phyloP scores from a whole-genome alignment of 1,284 basidiomycete species.

The Naganishia sp. region DNA sequence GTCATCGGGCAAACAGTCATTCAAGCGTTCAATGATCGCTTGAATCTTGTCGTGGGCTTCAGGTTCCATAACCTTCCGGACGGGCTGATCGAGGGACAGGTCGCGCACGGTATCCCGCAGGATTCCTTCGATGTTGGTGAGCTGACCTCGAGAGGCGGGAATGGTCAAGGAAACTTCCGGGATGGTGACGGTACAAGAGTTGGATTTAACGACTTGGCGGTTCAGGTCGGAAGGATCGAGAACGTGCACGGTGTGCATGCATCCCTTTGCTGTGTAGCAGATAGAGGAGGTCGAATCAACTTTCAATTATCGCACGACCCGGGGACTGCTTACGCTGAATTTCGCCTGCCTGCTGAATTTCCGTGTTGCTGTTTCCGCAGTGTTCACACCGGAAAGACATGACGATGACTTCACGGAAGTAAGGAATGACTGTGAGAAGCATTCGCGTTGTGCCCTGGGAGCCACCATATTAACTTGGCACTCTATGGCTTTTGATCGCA shows the following conservation, averaged over 20 bases:
- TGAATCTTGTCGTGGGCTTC: conserved; percentile 77
- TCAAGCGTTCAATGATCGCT: conserved; percentile 67
- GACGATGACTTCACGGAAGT: conserved; percentile 92
- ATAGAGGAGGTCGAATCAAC: neutral
- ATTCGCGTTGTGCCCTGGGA: conserved; percentile 82
- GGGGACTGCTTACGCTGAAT: conserved; percentile 69
- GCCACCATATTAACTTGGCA: neutral
- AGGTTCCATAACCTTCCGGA: conserved; percentile 80
- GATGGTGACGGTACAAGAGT: conserved; percentile 75
- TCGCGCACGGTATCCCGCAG: conserved; percentile 82
- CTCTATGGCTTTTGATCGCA: neutral
- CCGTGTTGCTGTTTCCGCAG: conserved; percentile 88
- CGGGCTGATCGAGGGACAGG: conserved; percentile 78
- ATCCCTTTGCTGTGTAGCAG: conserved; percentile 54
- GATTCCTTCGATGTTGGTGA: conserved; percentile 94
- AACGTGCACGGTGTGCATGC: conserved; percentile 77
- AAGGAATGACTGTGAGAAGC: conserved; percentile 92
- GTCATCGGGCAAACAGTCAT: conserved; percentile 66
- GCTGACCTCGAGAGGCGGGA: conserved; percentile 81
- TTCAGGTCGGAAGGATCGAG: conserved; percentile 77
- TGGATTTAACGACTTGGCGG: conserved; percentile 90
- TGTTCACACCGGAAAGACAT: conserved; percentile 95
- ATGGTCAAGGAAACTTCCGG: conserved; percentile 91
- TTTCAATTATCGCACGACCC: too few relatives aligned
- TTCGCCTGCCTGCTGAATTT: conserved; percentile 86